Evolutionary conservation across 768 basidiomycete species (phyloP).

Genomic region (Gloeopeniophorella convolvens): DNA sequence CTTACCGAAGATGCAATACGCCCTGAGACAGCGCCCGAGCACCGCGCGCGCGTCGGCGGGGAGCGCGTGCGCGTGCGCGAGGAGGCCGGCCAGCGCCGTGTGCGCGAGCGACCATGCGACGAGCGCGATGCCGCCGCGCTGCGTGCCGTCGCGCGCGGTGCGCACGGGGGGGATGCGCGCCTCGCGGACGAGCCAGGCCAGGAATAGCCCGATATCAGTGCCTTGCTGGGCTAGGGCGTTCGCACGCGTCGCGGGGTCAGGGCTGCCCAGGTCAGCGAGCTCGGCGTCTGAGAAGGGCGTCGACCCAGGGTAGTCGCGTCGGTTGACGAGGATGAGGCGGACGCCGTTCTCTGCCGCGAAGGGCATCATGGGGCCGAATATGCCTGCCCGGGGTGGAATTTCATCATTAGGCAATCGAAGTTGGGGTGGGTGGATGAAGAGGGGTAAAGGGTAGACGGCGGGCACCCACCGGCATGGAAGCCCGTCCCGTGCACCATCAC

Average conservation of each 20-base stretch:
- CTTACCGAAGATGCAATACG: constrained; percentile 19
- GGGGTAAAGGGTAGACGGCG: too few relatives aligned
- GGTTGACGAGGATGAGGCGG: constrained; percentile 24
- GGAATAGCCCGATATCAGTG: constrained; percentile 14
- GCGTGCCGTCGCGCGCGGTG: not conserved
- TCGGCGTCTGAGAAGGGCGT: constrained; percentile 21
- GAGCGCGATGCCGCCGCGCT: constrained; percentile 16
- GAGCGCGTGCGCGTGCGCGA: constrained; percentile 12
- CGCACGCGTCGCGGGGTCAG: constrained; percentile 10
- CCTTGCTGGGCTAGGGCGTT: constrained; percentile 12
- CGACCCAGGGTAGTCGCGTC: constrained; percentile 24
- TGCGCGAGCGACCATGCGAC: constrained; percentile 20
- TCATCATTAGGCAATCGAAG: too few relatives aligned
- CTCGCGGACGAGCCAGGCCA: constrained; percentile 16
- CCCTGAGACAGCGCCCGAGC: constrained; percentile 12
- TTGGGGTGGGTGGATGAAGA: too few relatives aligned
- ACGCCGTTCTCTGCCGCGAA: constrained; percentile 17
- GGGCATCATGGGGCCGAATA: constrained; percentile 21
- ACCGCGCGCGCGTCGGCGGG: constrained; percentile 5
- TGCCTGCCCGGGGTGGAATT: constrained; percentile 6
- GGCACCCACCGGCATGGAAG: constrained; percentile 14
- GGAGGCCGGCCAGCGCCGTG: constrained; percentile 10
- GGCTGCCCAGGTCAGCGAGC: constrained; percentile 16
- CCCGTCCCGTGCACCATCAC: constrained; percentile 20
- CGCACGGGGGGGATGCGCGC: constrained; percentile 8